These are phyloP conservation scores for Crucihimalaya himalaica DNA, from an alignment of 345 rosid genomes.

Conservation along the genomic window DNA sequence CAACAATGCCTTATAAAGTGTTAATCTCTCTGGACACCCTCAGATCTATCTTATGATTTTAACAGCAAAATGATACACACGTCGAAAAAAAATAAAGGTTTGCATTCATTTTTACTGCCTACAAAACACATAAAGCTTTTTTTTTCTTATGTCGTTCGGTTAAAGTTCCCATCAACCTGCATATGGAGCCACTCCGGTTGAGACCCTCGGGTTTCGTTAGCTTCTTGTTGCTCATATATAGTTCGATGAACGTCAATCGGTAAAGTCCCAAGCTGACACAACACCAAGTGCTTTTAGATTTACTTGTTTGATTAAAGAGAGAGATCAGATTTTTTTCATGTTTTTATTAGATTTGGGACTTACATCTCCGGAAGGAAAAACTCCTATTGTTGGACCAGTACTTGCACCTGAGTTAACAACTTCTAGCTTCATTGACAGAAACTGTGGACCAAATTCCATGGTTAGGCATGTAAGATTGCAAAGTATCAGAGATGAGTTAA, in stretches of 20 bases:
- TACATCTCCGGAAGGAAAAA: conserved; percentile 75
- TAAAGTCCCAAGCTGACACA: conserved; percentile 50
- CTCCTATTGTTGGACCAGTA: conserved; percentile 56
- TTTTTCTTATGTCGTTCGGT: conserved; percentile 47
- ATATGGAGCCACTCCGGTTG: conserved; percentile 80
- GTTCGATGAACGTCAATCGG: conserved; percentile 59
- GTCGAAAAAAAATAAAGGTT: background rate
- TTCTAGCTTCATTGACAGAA: conserved; percentile 95
- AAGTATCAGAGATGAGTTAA: background rate
- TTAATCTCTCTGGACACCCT: conserved; percentile 27
- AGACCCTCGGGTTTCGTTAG: conserved; percentile 57
- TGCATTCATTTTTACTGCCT: conserved; percentile 39
- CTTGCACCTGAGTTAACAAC: conserved; percentile 71
- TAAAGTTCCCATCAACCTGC: conserved; percentile 71
- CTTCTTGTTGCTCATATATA: conserved; percentile 63
- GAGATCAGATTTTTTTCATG: background rate
- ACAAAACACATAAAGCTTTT: conserved; percentile 15
- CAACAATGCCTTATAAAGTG: conserved; percentile 20
- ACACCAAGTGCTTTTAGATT: conserved; percentile 8
- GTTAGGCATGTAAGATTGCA: background rate
- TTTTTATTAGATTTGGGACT: conserved; percentile 27
- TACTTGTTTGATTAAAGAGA: background rate
- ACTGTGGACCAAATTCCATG: conserved; percentile 49
- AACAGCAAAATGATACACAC: conserved; percentile 24
- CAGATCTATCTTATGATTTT: conserved; percentile 23